Conservation (phyloP, 306 rosid genomes). For the Vigna trinervia region DNA sequence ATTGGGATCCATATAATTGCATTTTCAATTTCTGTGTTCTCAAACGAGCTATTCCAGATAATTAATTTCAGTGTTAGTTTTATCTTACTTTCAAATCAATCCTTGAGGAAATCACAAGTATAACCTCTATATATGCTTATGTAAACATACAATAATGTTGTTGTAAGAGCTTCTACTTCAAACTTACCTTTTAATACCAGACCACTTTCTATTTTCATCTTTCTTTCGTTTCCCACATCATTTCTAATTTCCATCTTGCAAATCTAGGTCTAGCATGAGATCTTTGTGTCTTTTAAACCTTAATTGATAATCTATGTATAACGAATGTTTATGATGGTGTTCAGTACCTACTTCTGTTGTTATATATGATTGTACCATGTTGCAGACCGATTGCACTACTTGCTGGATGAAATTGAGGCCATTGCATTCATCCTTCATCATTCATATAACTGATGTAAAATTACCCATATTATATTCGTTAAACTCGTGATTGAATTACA, state of each 20-base stretch:
- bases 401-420: neutral
- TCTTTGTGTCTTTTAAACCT: neutral
- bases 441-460: neutral
- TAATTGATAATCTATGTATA: neutral
- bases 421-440: neutral
- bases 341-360: neutral
- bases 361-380: neutral
- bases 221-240: no score
- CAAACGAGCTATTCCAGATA: constrained; percentile 23
- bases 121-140: neutral
- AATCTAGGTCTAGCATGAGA: neutral
- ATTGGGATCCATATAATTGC: constrained; percentile 40
- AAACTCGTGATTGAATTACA: neutral
- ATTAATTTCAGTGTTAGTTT: neutral
- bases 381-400: neutral
- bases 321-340: neutral
- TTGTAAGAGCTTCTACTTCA: neutral
- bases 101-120: neutral
- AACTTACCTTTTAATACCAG: neutral
- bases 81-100: neutral
- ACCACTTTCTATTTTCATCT: neutral
- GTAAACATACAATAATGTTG: constrained; percentile 8
- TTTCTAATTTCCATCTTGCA: neutral
- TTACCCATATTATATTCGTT: neutral
- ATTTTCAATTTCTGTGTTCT: constrained; percentile 48